Evolutionary conservation across 169 alveolate genomes (phyloP), one percentile per base, ranked within the genome.

Genomic region (Cryptosporidium meleagridis): DNA sequence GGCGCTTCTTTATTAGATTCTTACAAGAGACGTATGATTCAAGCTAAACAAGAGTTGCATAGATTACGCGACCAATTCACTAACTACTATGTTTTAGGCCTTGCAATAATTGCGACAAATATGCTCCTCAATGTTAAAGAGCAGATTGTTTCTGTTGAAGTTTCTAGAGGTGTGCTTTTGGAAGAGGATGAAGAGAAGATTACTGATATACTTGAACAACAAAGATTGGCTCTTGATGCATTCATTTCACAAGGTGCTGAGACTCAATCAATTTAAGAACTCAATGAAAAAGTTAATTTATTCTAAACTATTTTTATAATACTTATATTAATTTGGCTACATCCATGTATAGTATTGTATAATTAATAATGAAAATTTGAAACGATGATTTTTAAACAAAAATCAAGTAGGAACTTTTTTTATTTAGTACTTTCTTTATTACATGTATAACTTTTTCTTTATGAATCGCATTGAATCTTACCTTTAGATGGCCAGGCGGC

Each of bases 121-220:
- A 80, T 80, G 89, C 75, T 65, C 23, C 67, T 80, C n/a, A 80
- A 80, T n/a, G 89, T 80, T 21, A 80, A 80, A 65, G 89, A 80
- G 21, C 89, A 62, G 51, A 80, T 80, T 45, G 89, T 80, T 16
- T 80, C 89, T 12, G 89, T 80, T 61, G 89, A 80, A 26, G 75
- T 80, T 9, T 59, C 73, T 48, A 80, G 89, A n/a, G 89, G 89
- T 23, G 75, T 80, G n/a, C 89, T 80, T 80, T 48, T 80, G n/a
- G 89, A 80, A 44, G 89, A 80, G 33, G 89, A 80, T 14, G 89
- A 80, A 80, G 89, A 80, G 59, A 80, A 80, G 2, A 80, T 80
- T 61, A 80, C 75, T 48, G 89, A 80, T 62, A 65, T 80, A 26
- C 89, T 80, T 62, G 89, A 80, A 65, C 89, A 80, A 44, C 89